A percentile compares a stretch with the other conserved stretches of the same genome.
Conservation (phyloP, 1,284 basidiomycete genomes). For the Cryptococcus wingfieldii region DNA sequence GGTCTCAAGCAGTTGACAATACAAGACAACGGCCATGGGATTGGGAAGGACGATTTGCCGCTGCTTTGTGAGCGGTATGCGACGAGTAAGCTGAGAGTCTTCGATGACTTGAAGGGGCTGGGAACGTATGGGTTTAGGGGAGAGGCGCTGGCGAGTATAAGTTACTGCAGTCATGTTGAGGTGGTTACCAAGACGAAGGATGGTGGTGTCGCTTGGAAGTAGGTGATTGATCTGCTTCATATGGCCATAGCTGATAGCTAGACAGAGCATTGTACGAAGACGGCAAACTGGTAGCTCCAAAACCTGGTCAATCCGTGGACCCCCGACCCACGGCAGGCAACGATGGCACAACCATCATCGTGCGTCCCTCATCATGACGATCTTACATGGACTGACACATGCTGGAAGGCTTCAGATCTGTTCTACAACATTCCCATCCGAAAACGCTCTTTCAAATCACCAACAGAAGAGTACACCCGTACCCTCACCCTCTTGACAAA, state of each 20-base stretch:
- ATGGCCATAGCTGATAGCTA: background rate
- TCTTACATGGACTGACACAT: background rate
- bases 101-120: constrained; percentile 79
- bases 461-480: constrained; percentile 87
- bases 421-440: constrained; percentile 94
- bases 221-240: constrained; percentile 31
- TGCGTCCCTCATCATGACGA: constrained; percentile 45
- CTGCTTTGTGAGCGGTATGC: constrained; percentile 94
- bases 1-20: constrained; percentile 94
- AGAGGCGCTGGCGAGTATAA: constrained; percentile 94
- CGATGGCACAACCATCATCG: constrained; percentile 85
- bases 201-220: constrained; percentile 88
- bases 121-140: constrained; percentile 96
- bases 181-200: constrained; percentile 82
- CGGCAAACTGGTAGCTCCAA: constrained; percentile 64
- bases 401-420: constrained; percentile 76
- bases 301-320: constrained; percentile 63
- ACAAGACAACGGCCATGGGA: constrained; percentile 93
- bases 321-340: constrained; percentile 90
- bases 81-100: constrained; percentile 85
- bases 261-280: constrained; percentile 73
- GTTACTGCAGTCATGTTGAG: constrained; percentile 83
- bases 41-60: constrained; percentile 74
- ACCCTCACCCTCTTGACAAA: constrained; percentile 91
- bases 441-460: constrained; percentile 74